Evolutionary conservation across 306 rosid genomes (phyloP).

Genomic region (Inga leiocalycina): DNA sequence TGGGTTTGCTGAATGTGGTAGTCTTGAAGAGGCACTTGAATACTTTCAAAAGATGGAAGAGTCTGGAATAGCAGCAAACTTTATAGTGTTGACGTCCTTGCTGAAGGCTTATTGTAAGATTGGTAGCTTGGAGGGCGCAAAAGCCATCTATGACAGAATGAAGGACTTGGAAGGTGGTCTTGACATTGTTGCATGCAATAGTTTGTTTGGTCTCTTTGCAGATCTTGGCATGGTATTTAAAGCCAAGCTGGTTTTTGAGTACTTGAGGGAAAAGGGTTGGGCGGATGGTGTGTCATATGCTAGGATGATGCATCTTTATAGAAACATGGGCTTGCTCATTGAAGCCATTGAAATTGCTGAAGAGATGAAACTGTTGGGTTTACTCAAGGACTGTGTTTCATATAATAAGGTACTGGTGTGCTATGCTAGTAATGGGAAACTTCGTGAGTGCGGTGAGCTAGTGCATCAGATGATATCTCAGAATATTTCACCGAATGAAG

Average conservation of each 20-base stretch:
- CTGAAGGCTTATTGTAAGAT: constrained; percentile 77
- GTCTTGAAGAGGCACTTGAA: constrained; percentile 66
- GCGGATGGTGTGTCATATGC: constrained; percentile 69
- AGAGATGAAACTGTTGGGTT: constrained; percentile 79
- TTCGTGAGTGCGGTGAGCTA: constrained; percentile 73
- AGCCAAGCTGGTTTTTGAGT: constrained; percentile 67
- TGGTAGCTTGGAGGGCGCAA: constrained; percentile 71
- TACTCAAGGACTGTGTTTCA: constrained; percentile 72
- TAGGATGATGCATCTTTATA: constrained; percentile 79
- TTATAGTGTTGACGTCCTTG: constrained; percentile 67
- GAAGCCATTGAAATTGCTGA: constrained; percentile 82
- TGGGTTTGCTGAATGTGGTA: constrained; percentile 87
- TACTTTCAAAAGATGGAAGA: constrained; percentile 66
- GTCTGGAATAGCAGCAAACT: constrained; percentile 66
- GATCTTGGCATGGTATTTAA: constrained; percentile 79
- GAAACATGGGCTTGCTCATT: constrained; percentile 65
- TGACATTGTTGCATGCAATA: constrained; percentile 73
- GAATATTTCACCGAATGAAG: constrained; percentile 69
- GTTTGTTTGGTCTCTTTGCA: constrained; percentile 75
- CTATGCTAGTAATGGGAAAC: constrained; percentile 64
- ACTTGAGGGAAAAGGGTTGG: constrained; percentile 57
- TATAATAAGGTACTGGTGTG: constrained; percentile 73
- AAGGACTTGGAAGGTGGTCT: constrained; percentile 62
- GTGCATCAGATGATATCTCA: constrained; percentile 73
- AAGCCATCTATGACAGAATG: constrained; percentile 58